Conservation (phyloP, 228 moss, liverwort and hornwort species). For the Sphagnum fallax region DNA sequence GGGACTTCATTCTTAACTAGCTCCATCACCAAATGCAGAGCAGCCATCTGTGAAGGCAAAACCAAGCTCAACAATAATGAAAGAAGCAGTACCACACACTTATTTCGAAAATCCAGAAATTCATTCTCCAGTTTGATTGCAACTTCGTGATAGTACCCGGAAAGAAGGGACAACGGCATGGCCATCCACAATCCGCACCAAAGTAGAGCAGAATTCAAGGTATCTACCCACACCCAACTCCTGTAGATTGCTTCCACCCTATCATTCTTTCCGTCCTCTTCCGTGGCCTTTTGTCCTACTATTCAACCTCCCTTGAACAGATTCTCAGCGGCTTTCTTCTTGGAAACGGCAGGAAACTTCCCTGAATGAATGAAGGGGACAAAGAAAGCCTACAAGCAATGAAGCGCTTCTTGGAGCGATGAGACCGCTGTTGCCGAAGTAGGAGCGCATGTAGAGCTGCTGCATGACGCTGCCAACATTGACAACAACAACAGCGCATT, state of each 20-base stretch:
- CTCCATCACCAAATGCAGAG: slow-evolving; percentile 75
- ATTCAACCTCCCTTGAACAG: slow-evolving; percentile 7
- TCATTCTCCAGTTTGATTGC: not conserved
- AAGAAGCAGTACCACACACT: slow-evolving; percentile 8
- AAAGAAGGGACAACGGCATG: slow-evolving; percentile 24
- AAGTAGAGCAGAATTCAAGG: slow-evolving; percentile 45
- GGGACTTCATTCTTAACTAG: slow-evolving; percentile 56
- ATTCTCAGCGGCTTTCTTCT: slow-evolving; percentile 29
- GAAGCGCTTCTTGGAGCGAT: slow-evolving; percentile 57
- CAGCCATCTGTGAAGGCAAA: slow-evolving; percentile 44
- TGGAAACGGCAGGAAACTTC: slow-evolving; percentile 40
- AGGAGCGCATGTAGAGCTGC: not conserved
- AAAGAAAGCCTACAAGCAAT: slow-evolving; percentile 74
- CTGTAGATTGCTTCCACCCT: slow-evolving; percentile 67
- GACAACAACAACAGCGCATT: slow-evolving; percentile 64
- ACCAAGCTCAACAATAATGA: not conserved
- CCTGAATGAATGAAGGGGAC: slow-evolving; percentile 62
- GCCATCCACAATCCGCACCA: slow-evolving; percentile 52
- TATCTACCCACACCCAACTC: slow-evolving; percentile 81
- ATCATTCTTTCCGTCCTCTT: slow-evolving; percentile 7
- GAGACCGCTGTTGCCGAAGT: slow-evolving; percentile 1
- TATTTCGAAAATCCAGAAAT: not conserved
- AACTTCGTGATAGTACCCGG: slow-evolving; percentile 19
- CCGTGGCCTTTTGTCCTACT: slow-evolving; percentile 3
- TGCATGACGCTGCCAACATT: slow-evolving; percentile 33